phyloP scores from a whole-genome alignment of 2,329 filamentous ascomycete genomes.

The Triangularia setosa region DNA sequence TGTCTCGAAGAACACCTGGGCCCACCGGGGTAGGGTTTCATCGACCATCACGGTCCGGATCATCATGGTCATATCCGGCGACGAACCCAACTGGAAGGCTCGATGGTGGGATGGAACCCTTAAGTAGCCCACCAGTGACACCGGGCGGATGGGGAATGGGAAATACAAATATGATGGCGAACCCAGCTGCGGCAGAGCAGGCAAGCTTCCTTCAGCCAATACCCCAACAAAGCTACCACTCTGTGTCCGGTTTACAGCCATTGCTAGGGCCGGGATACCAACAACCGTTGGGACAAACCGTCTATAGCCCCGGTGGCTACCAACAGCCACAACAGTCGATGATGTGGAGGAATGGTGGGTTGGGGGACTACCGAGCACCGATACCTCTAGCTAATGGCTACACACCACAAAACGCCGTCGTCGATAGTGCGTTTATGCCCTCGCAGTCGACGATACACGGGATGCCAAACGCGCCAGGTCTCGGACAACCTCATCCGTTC shows the following conservation, averaged over 20 bases:
- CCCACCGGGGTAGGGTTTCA: conserved; percentile 12
- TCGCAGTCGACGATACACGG: conserved; percentile 28
- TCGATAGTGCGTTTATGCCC: conserved; percentile 32
- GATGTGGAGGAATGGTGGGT: conserved; percentile 36
- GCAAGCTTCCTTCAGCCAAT: conserved; percentile 19
- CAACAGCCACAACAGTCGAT: conserved; percentile 29
- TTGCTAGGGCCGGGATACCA: conserved; percentile 33
- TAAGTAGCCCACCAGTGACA: conserved; percentile 12
- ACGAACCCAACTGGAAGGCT: conserved; percentile 11
- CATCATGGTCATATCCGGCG: conserved; percentile 25
- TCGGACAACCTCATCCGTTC: conserved; percentile 28
- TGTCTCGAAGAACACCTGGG: conserved; percentile 22
- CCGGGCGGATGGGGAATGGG: conserved; percentile 22
- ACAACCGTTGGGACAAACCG: conserved; percentile 35
- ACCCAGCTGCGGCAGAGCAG: conserved; percentile 13
- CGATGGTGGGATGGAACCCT: conserved; percentile 8
- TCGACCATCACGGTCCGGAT: conserved; percentile 14
- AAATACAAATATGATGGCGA: conserved; percentile 8
- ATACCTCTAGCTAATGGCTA: conserved; percentile 34
- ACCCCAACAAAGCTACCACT: conserved; percentile 23
- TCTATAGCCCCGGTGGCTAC: conserved; percentile 39
- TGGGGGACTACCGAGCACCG: conserved; percentile 32
- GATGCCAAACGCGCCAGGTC: conserved; percentile 22
- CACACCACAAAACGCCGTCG: conserved; percentile 33
- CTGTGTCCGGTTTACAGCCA: conserved; percentile 25